These are phyloP conservation scores for Sporothrix pseudoabietina DNA, from an alignment of 2,329 filamentous ascomycete genomes.

Conservation along the genomic window DNA sequence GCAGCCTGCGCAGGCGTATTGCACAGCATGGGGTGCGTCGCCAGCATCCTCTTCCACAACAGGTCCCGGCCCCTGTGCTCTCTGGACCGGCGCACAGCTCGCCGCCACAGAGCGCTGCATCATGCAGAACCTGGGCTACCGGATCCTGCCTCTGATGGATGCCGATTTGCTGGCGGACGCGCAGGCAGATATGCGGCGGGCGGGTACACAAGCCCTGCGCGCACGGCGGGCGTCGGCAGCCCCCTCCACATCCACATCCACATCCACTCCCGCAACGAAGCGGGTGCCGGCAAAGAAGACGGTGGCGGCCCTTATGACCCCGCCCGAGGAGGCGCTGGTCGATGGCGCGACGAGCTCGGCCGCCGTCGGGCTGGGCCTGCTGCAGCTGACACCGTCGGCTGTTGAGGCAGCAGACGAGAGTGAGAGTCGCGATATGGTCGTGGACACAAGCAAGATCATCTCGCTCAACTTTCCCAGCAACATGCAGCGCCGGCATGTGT, in stretches of 20 bases:
- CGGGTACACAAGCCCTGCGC: conserved; percentile 42
- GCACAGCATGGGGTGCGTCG: conserved; percentile 52
- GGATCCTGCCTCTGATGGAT: conserved; percentile 63
- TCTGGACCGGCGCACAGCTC: conserved; percentile 64
- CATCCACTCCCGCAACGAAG: neutral
- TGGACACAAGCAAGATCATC: neutral
- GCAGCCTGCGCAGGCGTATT: conserved; percentile 57
- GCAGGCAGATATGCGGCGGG: conserved; percentile 65
- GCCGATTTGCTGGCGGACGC: conserved; percentile 60
- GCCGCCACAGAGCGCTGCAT: conserved; percentile 65
- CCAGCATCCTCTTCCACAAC: neutral
- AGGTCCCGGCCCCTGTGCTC: conserved; percentile 20
- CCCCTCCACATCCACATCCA: neutral
- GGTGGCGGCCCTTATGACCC: neutral
- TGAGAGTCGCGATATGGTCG: neutral
- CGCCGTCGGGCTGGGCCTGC: neutral
- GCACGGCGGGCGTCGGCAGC: conserved; percentile 1
- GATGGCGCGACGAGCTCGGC: neutral
- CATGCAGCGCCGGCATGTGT: conserved; percentile 21
- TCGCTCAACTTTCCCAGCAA: neutral
- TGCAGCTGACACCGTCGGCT: neutral
- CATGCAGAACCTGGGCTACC: conserved; percentile 65
- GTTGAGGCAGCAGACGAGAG: neutral
- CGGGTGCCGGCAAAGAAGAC: neutral
- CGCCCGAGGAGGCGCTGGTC: conserved; percentile 9